phyloP scores from a whole-genome alignment of 2,329 filamentous ascomycete genomes.

The Diatrype stigma region DNA sequence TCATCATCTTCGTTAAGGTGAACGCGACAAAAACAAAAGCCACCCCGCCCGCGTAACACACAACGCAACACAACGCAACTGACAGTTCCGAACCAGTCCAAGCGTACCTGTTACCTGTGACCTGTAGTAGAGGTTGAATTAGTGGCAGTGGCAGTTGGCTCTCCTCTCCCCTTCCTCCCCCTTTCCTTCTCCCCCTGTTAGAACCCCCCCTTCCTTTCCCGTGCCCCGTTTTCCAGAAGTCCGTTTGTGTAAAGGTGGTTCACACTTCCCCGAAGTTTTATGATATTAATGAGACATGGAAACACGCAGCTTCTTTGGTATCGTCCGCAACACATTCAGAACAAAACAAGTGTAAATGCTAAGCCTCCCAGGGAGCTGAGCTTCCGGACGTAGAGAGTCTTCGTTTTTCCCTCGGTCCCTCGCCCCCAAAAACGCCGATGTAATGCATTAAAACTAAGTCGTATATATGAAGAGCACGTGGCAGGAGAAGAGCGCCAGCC shows the following conservation, averaged over 20 bases:
- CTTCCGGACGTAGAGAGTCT: background rate
- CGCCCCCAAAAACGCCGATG: background rate
- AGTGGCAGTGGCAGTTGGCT: too few relatives aligned
- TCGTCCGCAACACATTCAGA: background rate
- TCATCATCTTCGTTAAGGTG: too few relatives aligned
- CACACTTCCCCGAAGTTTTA: background rate
- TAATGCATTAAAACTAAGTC: slow-evolving; percentile 1
- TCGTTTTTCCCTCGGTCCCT: background rate
- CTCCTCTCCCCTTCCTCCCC: too few relatives aligned
- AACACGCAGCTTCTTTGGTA: background rate
- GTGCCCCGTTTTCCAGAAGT: background rate
- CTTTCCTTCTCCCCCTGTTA: too few relatives aligned
- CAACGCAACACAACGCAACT: too few relatives aligned
- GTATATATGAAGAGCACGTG: background rate
- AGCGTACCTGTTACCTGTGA: too few relatives aligned
- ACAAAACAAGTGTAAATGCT: background rate
- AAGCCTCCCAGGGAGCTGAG: background rate
- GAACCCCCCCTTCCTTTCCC: background rate
- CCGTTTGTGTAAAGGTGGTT: background rate
- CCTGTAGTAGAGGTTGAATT: too few relatives aligned
- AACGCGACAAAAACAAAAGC: too few relatives aligned
- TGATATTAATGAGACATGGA: background rate
- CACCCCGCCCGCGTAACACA: too few relatives aligned
- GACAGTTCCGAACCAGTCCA: too few relatives aligned
- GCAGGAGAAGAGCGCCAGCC: background rate